Percentiles rank a stretch among this genome's conserved stretches.
Conservation (phyloP, 805 yeast species). For the Lipomyces sp. region DNA sequence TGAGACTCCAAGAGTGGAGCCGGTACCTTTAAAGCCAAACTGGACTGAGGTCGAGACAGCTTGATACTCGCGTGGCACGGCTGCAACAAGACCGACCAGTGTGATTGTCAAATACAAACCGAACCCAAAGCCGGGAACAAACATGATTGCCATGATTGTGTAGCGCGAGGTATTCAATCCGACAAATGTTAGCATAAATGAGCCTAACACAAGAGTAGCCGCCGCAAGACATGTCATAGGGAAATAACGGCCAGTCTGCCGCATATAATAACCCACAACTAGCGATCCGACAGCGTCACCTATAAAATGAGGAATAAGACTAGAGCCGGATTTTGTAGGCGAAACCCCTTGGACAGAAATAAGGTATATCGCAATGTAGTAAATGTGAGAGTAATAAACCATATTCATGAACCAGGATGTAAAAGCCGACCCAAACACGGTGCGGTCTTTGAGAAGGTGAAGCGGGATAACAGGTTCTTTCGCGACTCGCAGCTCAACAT, state of each 20-base stretch:
- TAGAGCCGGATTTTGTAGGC: constrained; percentile 55
- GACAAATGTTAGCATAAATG: constrained; percentile 14
- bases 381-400: constrained; percentile 60
- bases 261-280: constrained; percentile 63
- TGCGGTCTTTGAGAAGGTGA: constrained; percentile 51
- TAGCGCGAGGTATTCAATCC: constrained; percentile 15
- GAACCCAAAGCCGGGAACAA: constrained; percentile 55
- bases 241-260: constrained; percentile 49
- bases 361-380: constrained; percentile 69
- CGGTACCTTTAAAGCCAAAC: constrained; percentile 68
- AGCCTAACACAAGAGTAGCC: constrained; percentile 9
- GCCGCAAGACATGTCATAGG: constrained; percentile 27
- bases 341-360: constrained; percentile 51
- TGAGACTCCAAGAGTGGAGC: constrained; percentile 66
- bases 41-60: constrained; percentile 75
- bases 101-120: constrained; percentile 57
- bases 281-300: constrained; percentile 68
- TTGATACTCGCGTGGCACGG: constrained; percentile 56
- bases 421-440: constrained; percentile 62
- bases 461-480: constrained; percentile 68
- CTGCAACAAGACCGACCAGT: constrained; percentile 59
- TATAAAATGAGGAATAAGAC: constrained; percentile 53
- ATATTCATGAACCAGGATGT: constrained; percentile 71
- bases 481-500: constrained; percentile 51
- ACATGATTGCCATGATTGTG: constrained; percentile 30